Conservation (phyloP, 2,329 filamentous ascomycete genomes). For the Nannizziopsis barbatae region DNA sequence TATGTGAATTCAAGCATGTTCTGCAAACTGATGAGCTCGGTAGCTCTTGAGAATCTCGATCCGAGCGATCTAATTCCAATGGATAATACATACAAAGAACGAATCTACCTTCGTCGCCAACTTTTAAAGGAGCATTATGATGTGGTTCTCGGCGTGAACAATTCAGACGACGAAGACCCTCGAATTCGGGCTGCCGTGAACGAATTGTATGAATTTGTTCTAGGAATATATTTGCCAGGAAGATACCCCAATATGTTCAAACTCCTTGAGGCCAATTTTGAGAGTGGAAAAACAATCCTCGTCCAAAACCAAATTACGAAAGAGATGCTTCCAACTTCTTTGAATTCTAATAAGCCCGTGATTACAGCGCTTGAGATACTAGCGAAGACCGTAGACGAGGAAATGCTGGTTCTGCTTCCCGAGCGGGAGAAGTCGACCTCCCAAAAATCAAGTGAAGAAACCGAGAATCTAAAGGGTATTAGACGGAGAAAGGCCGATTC, state of each 20-base stretch:
- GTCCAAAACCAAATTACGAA: conserved; percentile 40
- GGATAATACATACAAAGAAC: conserved; percentile 47
- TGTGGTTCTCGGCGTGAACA: conserved; percentile 31
- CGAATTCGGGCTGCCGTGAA: conserved; percentile 39
- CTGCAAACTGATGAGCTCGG: neutral
- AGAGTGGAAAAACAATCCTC: conserved; percentile 20
- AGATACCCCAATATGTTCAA: conserved; percentile 47
- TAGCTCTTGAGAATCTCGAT: conserved; percentile 44
- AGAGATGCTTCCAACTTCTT: conserved; percentile 30
- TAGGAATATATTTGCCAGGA: conserved; percentile 44
- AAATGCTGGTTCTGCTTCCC: conserved; percentile 49
- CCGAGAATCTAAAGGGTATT: neutral
- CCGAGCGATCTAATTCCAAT: conserved; percentile 47
- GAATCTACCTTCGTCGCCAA: conserved; percentile 40
- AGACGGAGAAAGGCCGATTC: neutral
- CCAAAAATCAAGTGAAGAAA: conserved; percentile 1
- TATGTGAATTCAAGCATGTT: neutral
- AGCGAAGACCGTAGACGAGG: conserved; percentile 46
- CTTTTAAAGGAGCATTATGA: conserved; percentile 37
- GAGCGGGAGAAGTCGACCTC: conserved; percentile 17
- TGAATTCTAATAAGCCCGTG: conserved; percentile 26
- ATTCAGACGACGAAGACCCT: conserved; percentile 24
- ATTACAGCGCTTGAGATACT: conserved; percentile 39
- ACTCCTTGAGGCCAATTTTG: conserved; percentile 23
- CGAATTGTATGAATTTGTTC: conserved; percentile 48